Conservation (phyloP, 148 eudicot genomes). For the Rhododendron ovatum region DNA sequence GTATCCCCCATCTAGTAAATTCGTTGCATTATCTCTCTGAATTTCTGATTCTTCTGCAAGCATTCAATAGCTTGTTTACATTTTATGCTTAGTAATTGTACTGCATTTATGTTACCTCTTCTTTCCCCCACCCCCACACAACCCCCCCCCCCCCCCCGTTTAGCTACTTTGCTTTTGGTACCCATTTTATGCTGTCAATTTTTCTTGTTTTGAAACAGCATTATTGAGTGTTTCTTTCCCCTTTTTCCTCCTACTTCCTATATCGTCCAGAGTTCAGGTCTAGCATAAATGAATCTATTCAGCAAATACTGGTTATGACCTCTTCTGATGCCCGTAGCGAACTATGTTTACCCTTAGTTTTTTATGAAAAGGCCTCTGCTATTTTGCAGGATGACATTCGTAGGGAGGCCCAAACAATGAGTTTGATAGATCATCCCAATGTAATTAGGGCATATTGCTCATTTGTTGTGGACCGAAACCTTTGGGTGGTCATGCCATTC, state of each 20-base stretch:
- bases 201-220: not conserved
- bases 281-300: not conserved
- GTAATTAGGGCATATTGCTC: conserved; percentile 84
- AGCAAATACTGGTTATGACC: not conserved
- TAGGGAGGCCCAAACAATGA: conserved; percentile 95
- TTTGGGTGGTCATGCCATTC: conserved; percentile 98
- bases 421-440: conserved; percentile 92
- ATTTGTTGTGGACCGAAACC: conserved; percentile 79
- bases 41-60: conserved; percentile 1
- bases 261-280: not conserved
- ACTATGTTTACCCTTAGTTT: not conserved
- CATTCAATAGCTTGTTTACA: not conserved
- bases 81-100: not conserved
- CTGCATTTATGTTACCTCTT: not conserved
- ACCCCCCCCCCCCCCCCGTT: not conserved
- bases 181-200: not conserved
- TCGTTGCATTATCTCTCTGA: not conserved
- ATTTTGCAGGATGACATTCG: conserved; percentile 88
- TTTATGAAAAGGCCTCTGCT: conserved; percentile 1
- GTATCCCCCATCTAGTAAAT: not conserved
- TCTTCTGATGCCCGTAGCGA: not conserved
- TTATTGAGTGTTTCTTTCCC: not conserved
- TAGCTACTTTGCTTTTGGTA: not conserved
- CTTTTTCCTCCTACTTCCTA: not conserved
- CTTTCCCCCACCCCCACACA: no score